These are phyloP conservation scores for Xanthoceras sorbifolium DNA, from an alignment of 345 rosid genomes.

Conservation along the genomic window DNA sequence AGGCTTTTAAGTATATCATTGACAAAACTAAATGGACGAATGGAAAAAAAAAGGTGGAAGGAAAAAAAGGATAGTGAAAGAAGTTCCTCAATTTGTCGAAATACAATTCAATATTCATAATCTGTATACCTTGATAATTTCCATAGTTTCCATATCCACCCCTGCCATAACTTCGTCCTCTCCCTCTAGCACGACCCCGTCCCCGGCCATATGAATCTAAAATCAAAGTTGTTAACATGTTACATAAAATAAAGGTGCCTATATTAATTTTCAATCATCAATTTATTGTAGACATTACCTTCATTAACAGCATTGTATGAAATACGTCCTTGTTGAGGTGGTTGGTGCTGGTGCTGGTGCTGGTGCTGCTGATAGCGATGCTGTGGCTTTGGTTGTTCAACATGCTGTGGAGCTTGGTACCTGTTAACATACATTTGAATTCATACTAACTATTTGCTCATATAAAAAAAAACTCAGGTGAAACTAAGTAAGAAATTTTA, in stretches of 20 bases:
- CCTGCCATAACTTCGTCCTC: conserved; percentile 49
- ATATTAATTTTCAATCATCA: conserved; percentile 12
- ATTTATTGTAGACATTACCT: conserved; percentile 45
- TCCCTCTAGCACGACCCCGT: conserved; percentile 51
- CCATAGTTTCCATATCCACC: conserved; percentile 53
- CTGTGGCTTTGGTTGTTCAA: conserved; percentile 61
- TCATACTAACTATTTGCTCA: conserved; percentile 1
- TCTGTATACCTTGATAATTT: conserved; percentile 34
- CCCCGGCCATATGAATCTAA: conserved; percentile 53
- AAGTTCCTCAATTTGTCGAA: background rate
- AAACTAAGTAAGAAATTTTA: background rate
- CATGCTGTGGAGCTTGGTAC: conserved; percentile 75
- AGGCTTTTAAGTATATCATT: background rate
- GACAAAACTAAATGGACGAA: background rate
- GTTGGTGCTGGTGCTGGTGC: conserved; percentile 40
- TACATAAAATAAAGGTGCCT: background rate
- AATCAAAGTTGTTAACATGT: conserved; percentile 1
- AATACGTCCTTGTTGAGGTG: conserved; percentile 45
- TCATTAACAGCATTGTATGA: conserved; percentile 60
- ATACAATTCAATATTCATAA: conserved; percentile 4
- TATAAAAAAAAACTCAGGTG: background rate
- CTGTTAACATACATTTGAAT: conserved; percentile 34
- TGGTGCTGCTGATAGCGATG: conserved; percentile 49
- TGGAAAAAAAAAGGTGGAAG: background rate
- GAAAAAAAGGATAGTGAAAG: background rate